A percentile compares a stretch with the other conserved stretches of the same genome.
Evolutionary conservation across 352 stramenopile species (phyloP).

Genomic region (Phytophthora podocarpi): DNA sequence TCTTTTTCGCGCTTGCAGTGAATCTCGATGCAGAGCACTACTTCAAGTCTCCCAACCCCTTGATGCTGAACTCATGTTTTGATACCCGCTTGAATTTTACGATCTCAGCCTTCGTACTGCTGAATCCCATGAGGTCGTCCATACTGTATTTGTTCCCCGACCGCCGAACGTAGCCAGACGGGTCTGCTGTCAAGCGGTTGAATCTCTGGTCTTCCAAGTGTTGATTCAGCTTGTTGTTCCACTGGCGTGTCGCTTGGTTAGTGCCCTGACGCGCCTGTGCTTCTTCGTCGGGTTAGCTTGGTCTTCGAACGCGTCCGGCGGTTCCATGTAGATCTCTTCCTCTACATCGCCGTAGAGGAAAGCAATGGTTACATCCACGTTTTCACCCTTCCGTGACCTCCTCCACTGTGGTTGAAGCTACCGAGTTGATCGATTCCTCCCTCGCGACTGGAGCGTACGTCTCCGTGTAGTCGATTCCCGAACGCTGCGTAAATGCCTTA

Average conservation of each 20-base stretch:
- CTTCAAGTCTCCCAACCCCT: no score
- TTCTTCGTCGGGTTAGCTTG: slow-evolving; percentile 1
- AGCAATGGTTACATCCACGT: slow-evolving; percentile 32
- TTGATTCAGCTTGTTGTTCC: slow-evolving; percentile 5
- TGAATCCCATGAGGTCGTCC: no score
- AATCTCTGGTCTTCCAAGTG: slow-evolving; percentile 7
- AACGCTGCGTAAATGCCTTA: not conserved
- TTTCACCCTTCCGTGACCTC: slow-evolving; percentile 17
- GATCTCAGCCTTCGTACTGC: no score
- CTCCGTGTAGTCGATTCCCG: not conserved
- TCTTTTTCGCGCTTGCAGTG: no score
- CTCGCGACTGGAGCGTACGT: no score
- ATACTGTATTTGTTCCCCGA: slow-evolving; percentile 2
- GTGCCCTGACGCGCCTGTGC: slow-evolving; percentile 4
- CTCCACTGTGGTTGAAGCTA: not conserved
- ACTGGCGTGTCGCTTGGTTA: slow-evolving; percentile 6
- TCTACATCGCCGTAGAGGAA: slow-evolving; percentile 31
- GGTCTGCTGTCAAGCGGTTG: not conserved
- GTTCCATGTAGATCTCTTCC: slow-evolving; percentile 31
- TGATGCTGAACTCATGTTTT: no score
- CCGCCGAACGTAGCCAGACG: slow-evolving; percentile 1
- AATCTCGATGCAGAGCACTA: no score
- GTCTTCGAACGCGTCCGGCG: slow-evolving; percentile 15
- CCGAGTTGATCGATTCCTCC: no score
- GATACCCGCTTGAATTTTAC: no score